Evolutionary conservation across 164 flowering plant genomes (phyloP).

Genomic region (Dillenia suffruticosa): DNA sequence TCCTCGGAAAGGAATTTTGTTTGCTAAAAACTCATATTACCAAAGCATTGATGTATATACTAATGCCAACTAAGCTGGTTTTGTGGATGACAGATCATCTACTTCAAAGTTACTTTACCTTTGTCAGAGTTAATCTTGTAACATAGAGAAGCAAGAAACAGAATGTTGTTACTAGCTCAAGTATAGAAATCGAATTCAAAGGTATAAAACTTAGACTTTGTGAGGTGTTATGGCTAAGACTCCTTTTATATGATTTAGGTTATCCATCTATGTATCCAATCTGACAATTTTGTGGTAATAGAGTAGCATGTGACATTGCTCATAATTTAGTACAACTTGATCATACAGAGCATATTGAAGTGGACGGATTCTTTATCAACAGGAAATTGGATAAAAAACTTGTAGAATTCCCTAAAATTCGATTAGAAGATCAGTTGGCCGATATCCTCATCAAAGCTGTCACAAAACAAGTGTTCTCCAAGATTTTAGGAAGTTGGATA

Average conservation of each 20-base stretch:
- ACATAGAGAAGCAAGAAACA: slow-evolving; percentile 13
- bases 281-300: slow-evolving; percentile 11
- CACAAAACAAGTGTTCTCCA: background rate
- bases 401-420: background rate
- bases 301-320: slow-evolving; percentile 8
- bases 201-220: background rate
- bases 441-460: slow-evolving; percentile 16
- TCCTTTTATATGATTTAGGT: background rate
- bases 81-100: background rate
- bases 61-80: slow-evolving; percentile 4
- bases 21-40: background rate
- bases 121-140: slow-evolving; percentile 1
- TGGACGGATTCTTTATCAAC: slow-evolving; percentile 13
- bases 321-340: slow-evolving; percentile 16
- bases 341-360: slow-evolving; percentile 12
- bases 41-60: background rate
- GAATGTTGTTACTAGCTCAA: slow-evolving; percentile 4
- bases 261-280: background rate
- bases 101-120: background rate
- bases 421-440: slow-evolving; percentile 1
- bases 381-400: slow-evolving; percentile 4
- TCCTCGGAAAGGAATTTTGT: background rate
- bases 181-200: slow-evolving; percentile 5
- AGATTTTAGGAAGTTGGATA: slow-evolving; percentile 7
- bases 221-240: slow-evolving; percentile 3